These are phyloP conservation scores for Pseudohyphozyma bogoriensis DNA, from an alignment of 768 basidiomycete species.

Conservation along the genomic window DNA sequence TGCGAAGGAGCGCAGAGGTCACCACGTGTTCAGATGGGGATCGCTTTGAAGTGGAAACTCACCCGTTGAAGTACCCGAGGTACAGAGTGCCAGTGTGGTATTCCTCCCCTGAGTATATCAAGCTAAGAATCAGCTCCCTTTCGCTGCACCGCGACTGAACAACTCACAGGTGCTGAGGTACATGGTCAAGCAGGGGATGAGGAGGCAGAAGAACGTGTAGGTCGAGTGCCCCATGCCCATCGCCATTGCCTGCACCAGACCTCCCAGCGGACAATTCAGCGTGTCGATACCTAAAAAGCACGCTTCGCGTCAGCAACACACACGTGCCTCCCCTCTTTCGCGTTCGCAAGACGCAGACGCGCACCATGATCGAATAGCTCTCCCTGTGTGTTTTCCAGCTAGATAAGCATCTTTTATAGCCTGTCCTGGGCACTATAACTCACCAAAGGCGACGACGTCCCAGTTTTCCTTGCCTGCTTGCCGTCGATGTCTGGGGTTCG, in stretches of 20 bases:
- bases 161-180: too few species aligned
- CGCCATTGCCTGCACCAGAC: conserved; percentile 14
- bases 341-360: too few species aligned
- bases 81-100: conserved; percentile 22
- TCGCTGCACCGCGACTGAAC: not conserved
- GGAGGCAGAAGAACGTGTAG: conserved; percentile 14
- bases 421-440: too few species aligned
- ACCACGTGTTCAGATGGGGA: too few species aligned
- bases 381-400: too few species aligned
- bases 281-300: too few species aligned
- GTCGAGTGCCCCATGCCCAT: conserved; percentile 16
- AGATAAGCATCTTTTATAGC: too few species aligned
- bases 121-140: not conserved
- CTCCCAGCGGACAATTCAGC: conserved; percentile 22
- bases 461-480: conserved; percentile 19
- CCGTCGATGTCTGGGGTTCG: conserved; percentile 23
- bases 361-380: conserved; percentile 15
- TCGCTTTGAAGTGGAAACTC: too few species aligned
- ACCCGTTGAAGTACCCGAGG: conserved; percentile 21
- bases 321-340: too few species aligned
- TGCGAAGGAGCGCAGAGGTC: too few species aligned
- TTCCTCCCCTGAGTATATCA: conserved; percentile 12
- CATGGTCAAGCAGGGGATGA: conserved; percentile 24
- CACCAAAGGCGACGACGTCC: conserved; percentile 10
- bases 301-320: not conserved